Evolutionary conservation across 2,329 filamentous ascomycete genomes (phyloP), one percentile per base, ranked within the genome.

Genomic region (Gliomastix tumulicola): DNA sequence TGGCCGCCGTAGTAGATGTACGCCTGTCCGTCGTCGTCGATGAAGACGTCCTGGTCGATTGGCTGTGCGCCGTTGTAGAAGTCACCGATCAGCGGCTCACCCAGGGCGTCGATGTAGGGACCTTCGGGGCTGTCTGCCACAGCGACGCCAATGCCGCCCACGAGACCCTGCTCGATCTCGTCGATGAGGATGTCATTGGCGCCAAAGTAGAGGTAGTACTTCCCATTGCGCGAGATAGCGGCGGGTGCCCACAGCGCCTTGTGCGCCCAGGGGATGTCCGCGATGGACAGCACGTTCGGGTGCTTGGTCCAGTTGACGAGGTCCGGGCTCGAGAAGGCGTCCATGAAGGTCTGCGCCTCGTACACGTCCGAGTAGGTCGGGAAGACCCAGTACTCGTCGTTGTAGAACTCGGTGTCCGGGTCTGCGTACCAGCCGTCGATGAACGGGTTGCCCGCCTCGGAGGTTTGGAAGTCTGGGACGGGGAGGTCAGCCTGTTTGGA

Each of bases 401-500:
- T 49, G 51, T 68, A 72, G 49, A 65, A 62, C 35, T 60, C 65
- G 19, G 56, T 63, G 48, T 71, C 69, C 0, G 68, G 69, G 38
- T 73, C 68, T 7, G 68, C 69, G 44, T 72, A 72, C 65, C 65
- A 69, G 35, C 66, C 66, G 2, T 62, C 54, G 18, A 71, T 56
- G 35, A 71, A 63, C 6, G 68, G 68, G 38, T 73, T 73, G 13
- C 63, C 63, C 2, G 63, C 54, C 39, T 63, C 60, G 2, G 61
- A 52, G 4, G 63, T 66, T 3, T 55, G 49, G 40, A 57, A 63
- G 43, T 64, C 50, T 10, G 52, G 57, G 4, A 39, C 32, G n/a
- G 38, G 34, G 10, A 18, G n/a, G 3, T 13, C 12, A n/a, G 18
- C 32, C n/a, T 28, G 13, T 16, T 3, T 28, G 2, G 25, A 10